Conservation (phyloP, 2,329 filamentous ascomycete genomes). For the Xylariales sp. region DNA sequence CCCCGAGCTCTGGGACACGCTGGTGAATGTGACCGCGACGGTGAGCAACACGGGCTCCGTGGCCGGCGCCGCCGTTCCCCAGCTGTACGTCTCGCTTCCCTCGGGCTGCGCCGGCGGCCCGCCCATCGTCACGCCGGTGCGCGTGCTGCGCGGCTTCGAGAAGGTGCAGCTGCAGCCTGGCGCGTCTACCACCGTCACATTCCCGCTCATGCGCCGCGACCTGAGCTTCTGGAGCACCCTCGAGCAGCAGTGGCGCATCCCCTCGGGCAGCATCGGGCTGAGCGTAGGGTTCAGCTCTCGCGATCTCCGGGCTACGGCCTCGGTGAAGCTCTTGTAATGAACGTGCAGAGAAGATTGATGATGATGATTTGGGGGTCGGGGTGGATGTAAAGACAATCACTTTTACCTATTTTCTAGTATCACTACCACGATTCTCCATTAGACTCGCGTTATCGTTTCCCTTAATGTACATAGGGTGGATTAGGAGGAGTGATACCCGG, state of each 20-base stretch:
- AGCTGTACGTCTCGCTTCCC: slow-evolving; percentile 38
- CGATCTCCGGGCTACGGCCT: neutral
- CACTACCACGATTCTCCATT: too few species aligned
- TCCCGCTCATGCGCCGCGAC: slow-evolving; percentile 42
- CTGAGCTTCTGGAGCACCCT: slow-evolving; percentile 43
- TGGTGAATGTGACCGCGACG: slow-evolving; percentile 40
- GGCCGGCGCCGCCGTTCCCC: slow-evolving; percentile 44
- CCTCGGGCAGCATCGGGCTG: neutral
- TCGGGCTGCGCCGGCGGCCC: too few species aligned
- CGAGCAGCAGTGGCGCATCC: slow-evolving; percentile 31
- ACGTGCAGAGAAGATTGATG: too few species aligned
- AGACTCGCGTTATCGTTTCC: too few species aligned
- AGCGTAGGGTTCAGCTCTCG: neutral
- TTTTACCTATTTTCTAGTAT: too few species aligned
- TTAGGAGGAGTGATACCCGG: too few species aligned
- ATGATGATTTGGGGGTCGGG: too few species aligned
- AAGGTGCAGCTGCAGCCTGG: slow-evolving; percentile 40
- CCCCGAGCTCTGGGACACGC: slow-evolving; percentile 45
- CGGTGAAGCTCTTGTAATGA: too few species aligned
- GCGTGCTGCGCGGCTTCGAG: slow-evolving; percentile 34
- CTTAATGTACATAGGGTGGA: too few species aligned
- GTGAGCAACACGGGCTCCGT: slow-evolving; percentile 48
- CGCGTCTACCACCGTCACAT: slow-evolving; percentile 32
- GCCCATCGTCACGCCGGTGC: neutral
- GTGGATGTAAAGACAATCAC: too few species aligned